Evolutionary conservation across 2,329 filamentous ascomycete species (phyloP).

Genomic region (Phyllosticta citriasiana): DNA sequence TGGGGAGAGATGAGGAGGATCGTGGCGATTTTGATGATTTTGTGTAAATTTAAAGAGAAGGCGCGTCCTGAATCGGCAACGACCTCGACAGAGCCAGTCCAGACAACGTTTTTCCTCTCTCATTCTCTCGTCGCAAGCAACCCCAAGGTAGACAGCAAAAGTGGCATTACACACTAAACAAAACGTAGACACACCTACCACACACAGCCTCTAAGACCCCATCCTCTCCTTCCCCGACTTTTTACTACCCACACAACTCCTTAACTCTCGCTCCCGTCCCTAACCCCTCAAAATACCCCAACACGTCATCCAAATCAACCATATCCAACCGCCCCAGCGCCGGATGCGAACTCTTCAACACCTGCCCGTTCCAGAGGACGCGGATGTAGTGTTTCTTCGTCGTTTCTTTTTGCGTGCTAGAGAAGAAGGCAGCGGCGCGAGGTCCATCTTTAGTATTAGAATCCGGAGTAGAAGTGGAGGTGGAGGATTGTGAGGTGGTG

Average conservation of each 20-base stretch:
- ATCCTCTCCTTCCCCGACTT: background rate
- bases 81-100: too few species aligned
- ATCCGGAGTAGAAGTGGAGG: background rate
- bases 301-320: conserved; percentile 53
- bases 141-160: too few species aligned
- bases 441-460: background rate
- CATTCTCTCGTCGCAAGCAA: too few species aligned
- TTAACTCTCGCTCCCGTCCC: conserved; percentile 46
- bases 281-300: conserved; percentile 63
- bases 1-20: too few species aligned
- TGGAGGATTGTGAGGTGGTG: background rate
- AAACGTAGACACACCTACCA: background rate
- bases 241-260: conserved; percentile 4
- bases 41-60: too few species aligned
- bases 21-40: too few species aligned
- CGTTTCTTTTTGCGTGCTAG: background rate
- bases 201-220: too few species aligned
- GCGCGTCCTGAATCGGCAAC: too few species aligned
- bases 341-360: conserved; percentile 58
- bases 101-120: too few species aligned
- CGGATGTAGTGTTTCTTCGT: conserved; percentile 42
- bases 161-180: background rate
- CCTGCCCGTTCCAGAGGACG: conserved; percentile 60
- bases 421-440: background rate
- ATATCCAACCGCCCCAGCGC: conserved; percentile 60